A percentile compares a stretch with the other conserved stretches of the same genome.
phyloP scores from a whole-genome alignment of 1,284 basidiomycete species.

The Heliocybe sulcata region DNA sequence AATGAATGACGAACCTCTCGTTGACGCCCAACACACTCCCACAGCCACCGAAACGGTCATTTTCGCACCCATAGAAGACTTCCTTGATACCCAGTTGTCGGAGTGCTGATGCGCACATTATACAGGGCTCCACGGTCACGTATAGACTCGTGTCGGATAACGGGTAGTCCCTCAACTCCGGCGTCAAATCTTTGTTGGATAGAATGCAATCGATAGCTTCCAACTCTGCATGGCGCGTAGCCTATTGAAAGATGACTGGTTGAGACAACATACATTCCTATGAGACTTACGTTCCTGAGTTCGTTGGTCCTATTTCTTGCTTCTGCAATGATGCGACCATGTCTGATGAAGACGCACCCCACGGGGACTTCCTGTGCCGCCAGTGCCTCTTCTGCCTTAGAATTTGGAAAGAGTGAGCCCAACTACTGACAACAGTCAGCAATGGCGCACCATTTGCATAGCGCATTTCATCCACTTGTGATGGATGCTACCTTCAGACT shows the following conservation, averaged over 20 bases:
- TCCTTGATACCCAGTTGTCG: constrained; percentile 89
- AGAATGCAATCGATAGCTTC: constrained; percentile 94
- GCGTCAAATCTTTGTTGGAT: constrained; percentile 50
- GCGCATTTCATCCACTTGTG: constrained; percentile 13
- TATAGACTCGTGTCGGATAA: constrained; percentile 84
- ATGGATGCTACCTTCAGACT: no score
- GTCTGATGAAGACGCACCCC: constrained; percentile 91
- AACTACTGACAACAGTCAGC: no score
- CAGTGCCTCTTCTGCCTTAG: constrained; percentile 81
- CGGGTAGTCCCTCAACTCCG: constrained; percentile 45
- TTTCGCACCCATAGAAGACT: constrained; percentile 92
- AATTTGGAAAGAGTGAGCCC: not conserved
- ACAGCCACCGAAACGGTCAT: constrained; percentile 97
- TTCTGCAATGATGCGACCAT: constrained; percentile 69
- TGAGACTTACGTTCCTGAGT: constrained; percentile 68
- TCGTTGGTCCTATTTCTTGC: constrained; percentile 95
- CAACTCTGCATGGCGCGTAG: constrained; percentile 95
- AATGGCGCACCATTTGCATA: constrained; percentile 17
- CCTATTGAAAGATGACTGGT: constrained; percentile 38
- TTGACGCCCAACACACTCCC: constrained; percentile 92
- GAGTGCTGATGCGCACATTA: constrained; percentile 97
- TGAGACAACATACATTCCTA: not conserved
- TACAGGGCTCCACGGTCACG: constrained; percentile 98
- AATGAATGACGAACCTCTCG: constrained; percentile 44
- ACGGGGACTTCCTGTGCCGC: constrained; percentile 89